These are phyloP conservation scores for Sporobolomyces pararoseus DNA, from an alignment of 768 basidiomycete species.

Conservation along the genomic window DNA sequence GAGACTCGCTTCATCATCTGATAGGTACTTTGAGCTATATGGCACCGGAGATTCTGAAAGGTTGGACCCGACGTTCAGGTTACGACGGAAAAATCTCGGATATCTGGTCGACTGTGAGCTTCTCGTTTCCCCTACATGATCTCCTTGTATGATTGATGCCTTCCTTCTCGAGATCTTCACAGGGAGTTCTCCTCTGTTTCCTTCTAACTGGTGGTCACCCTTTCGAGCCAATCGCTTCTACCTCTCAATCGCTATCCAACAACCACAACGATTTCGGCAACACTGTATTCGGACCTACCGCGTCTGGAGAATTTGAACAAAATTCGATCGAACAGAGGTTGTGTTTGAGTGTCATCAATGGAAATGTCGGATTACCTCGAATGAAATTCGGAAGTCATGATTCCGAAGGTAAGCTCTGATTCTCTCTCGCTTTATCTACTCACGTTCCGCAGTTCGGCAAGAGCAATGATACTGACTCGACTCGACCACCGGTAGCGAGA, in stretches of 20 bases:
- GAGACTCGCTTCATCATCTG: too few species aligned
- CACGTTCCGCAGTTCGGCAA: too few species aligned
- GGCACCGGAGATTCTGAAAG: slow-evolving; percentile 3
- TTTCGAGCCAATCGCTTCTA: neutral
- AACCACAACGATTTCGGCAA: neutral
- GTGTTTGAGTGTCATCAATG: neutral
- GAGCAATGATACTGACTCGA: neutral
- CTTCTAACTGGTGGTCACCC: slow-evolving; percentile 4
- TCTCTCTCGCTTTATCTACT: too few species aligned
- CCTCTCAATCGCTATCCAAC: neutral
- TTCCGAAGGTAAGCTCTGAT: neutral
- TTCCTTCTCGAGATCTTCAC: neutral
- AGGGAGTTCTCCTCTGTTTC: slow-evolving; percentile 7
- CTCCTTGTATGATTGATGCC: neutral
- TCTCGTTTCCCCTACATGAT: neutral
- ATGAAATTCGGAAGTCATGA: slow-evolving; percentile 4
- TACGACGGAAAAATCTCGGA: slow-evolving; percentile 13
- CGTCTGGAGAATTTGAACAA: neutral
- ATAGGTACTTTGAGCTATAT: slow-evolving; percentile 23
- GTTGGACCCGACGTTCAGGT: neutral
- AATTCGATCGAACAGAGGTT: neutral
- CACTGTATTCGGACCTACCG: neutral
- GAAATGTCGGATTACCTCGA: slow-evolving; percentile 1
- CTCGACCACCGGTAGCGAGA: neutral
- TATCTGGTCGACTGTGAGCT: slow-evolving; percentile 12